phyloP scores from a whole-genome alignment of 768 basidiomycete genomes.

The Coprinopsis marcescibilis region DNA sequence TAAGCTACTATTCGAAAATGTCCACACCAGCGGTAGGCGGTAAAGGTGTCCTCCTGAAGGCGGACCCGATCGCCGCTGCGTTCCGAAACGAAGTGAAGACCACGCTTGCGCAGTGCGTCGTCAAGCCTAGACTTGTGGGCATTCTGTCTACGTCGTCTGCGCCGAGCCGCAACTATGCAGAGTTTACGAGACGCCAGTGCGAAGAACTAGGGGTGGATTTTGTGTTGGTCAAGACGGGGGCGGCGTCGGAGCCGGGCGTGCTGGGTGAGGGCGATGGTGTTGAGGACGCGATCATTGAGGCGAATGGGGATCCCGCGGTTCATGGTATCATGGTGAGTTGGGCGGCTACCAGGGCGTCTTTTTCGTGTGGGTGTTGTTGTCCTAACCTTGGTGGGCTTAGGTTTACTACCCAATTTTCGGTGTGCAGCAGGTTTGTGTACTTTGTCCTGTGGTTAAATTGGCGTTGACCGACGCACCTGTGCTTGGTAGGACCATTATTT shows the following conservation, averaged over 20 bases:
- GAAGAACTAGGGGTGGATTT: slow-evolving; percentile 84
- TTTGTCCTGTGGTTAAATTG: neutral
- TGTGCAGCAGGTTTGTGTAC: slow-evolving; percentile 65
- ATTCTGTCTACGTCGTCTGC: slow-evolving; percentile 82
- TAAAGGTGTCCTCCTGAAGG: slow-evolving; percentile 75
- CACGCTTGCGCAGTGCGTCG: slow-evolving; percentile 29
- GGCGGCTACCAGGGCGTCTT: too few relatives aligned
- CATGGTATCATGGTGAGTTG: slow-evolving; percentile 92
- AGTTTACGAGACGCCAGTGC: slow-evolving; percentile 91
- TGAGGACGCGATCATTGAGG: slow-evolving; percentile 93
- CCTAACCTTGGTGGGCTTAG: too few relatives aligned
- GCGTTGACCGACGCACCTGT: slow-evolving; percentile 3
- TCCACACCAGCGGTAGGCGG: slow-evolving; percentile 22
- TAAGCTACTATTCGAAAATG: neutral
- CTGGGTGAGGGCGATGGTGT: slow-evolving; percentile 81
- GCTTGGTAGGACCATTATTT: slow-evolving; percentile 82
- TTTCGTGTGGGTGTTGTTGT: too few relatives aligned
- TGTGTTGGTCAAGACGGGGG: slow-evolving; percentile 68
- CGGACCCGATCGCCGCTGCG: slow-evolving; percentile 65
- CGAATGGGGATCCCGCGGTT: slow-evolving; percentile 80
- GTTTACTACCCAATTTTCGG: slow-evolving; percentile 98
- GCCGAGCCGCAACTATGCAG: slow-evolving; percentile 78
- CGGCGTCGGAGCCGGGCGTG: slow-evolving; percentile 47
- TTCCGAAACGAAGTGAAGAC: slow-evolving; percentile 67
- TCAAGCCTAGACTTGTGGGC: slow-evolving; percentile 75